A percentile compares a stretch with the other conserved stretches of the same genome.
Conservation (phyloP, 2,329 filamentous ascomycete species). For the Cercospora berteroae region DNA sequence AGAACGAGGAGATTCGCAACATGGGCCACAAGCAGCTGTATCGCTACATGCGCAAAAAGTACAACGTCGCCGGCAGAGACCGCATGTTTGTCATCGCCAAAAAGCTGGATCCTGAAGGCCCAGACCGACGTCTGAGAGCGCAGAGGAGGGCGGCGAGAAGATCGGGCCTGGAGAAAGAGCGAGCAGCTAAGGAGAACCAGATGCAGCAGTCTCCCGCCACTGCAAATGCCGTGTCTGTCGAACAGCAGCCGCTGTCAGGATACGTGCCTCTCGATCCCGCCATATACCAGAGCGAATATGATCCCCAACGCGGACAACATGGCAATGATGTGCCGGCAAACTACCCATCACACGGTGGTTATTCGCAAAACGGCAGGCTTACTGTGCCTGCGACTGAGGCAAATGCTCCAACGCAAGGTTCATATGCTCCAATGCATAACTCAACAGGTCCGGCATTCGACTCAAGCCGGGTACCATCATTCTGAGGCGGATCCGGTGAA, state of each 20-base stretch:
- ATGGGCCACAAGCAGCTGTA: conserved; percentile 12
- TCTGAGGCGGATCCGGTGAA: not conserved
- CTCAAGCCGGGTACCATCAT: not conserved
- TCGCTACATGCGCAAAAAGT: conserved; percentile 11
- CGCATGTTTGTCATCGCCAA: conserved; percentile 13
- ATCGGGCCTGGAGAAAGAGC: conserved; percentile 13
- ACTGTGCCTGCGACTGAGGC: not conserved
- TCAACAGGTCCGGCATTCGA: not conserved
- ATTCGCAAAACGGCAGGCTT: not conserved
- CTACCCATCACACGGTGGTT: not conserved
- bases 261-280: not conserved
- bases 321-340: not conserved
- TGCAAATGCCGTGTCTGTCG: not conserved
- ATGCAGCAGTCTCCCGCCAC: not conserved
- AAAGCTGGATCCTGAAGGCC: conserved; percentile 15
- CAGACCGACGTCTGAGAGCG: conserved; percentile 5
- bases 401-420: not conserved
- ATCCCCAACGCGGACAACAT: not conserved
- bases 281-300: not conserved
- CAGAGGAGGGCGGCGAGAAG: conserved; percentile 10
- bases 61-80: conserved; percentile 12
- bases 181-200: not conserved
- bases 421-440: not conserved
- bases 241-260: not conserved
- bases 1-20: conserved; percentile 3